Evolutionary conservation across 352 stramenopile species (phyloP), one percentile per base, ranked within the genome.

Genomic region (Globisporangium irregulare): DNA sequence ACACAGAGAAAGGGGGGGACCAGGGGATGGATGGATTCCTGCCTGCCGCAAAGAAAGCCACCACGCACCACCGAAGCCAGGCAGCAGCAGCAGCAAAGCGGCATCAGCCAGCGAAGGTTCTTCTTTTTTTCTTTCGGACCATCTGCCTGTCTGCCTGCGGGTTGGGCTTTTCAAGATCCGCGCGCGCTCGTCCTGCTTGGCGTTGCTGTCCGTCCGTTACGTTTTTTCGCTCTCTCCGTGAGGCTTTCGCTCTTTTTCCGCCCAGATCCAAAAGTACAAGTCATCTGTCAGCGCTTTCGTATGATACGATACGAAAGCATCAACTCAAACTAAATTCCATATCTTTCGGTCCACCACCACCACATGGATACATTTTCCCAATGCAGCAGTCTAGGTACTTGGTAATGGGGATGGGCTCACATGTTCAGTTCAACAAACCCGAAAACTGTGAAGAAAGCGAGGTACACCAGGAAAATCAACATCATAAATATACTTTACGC

Each of bases 41-140:
- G 12, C 36, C 18, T 57, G 53, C 25, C 18, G 25, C 53, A 38
- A 59, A 22, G 53, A 62, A 10, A 46, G 56, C 29, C 27, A 61
- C 29, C 27, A 61, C 56, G 32, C 24, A 36, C 51, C 51, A 32
- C 22, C 22, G 24, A 34, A 58, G 46, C 15, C 51, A 58, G 51
- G 48, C 34, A 38, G 34, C 34, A 38, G 6, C 46, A 41, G 34
- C 34, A 41, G 34, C 25, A 46, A 36, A 36, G 32, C 32, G 32
- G 54, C 55, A 29, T 22, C 20, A 41, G 18, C 20, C 6, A 25
- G 25, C 29, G 55, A 61, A 61, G 29, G 57, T 62, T 62, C 57
- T 62, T 53, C n/a, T 50, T 62, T 62, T 46, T 53, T 62, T 62
- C 34, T 22, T 27, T 15, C 15, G 22, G 29, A 14, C 53, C 22